Base-by-base conservation (phyloP, 768 basidiomycete genomes). In the Amanita inopinata region DNA sequence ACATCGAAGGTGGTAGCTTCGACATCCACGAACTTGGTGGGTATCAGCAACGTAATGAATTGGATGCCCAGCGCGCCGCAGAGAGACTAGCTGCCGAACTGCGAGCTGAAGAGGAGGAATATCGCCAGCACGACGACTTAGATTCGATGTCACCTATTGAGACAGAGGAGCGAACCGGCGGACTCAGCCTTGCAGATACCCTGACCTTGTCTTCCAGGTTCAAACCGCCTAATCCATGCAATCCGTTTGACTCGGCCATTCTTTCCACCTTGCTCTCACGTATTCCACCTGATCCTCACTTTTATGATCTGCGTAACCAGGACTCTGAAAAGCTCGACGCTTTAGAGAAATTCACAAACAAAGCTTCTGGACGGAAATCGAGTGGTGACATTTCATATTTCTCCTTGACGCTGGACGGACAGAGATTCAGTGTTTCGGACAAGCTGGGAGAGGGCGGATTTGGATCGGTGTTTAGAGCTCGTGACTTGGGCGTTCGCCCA, bases 361-460 rank as follows among this genome's bases (percentile, higher is more conserved):
- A 69, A 50, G 50, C 58, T 15, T 31, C 41, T 19, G 43, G 43
- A 15, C 56, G 69, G 39, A 72, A 73, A 54, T 60, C 63, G 5
- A 70, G 67, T 41, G 61, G 61, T 11, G 59, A 59, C 35, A 56
- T 68, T 2, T 61, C 63, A 27, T 58, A 55, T 17, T 70, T 83
- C 57, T 53, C 73, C 15, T 56, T 98, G 31, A 64, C 62, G 12
- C 64, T 97, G n/a, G 69, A 69, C 33, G 80, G 71, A 2, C 74
- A 72, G 45, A 66, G 65, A 40, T 90, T 85, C 54, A 73, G 73
- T 40, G 77, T 97, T 3, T 64, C 70, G 2, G 84, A 84, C 48
- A 99, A 98, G 59, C 70, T 99, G 17, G 96, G 96, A 12, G 96
- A 99, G 63, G 96, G 96, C 4, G 90, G 93, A 0, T 99, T 94